phyloP scores from a whole-genome alignment of 345 rosid species.

The Eucalyptus globulus region DNA sequence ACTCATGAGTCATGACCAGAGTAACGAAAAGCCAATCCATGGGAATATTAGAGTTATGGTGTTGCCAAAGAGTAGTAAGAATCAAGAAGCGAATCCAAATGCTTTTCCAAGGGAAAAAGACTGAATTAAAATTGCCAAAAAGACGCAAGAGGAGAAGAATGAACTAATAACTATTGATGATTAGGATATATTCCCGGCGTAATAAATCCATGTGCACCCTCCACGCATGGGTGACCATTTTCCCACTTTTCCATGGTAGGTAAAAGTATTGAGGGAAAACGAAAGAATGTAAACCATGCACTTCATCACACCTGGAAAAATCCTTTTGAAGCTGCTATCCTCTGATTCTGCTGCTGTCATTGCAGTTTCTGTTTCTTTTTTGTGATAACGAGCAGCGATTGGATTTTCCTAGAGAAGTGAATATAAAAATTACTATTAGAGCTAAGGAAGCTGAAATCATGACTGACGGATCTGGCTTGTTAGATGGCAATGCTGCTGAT shows the following conservation, averaged over 20 bases:
- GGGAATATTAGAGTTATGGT: neutral
- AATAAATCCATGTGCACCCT: neutral
- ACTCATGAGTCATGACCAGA: neutral
- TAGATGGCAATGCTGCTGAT: slow-evolving; percentile 3
- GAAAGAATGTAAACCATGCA: neutral
- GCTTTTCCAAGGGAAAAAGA: neutral
- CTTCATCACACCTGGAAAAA: neutral
- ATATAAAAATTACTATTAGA: neutral
- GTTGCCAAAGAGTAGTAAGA: neutral
- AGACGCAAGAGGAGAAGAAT: neutral
- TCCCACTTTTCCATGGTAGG: neutral
- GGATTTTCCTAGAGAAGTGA: neutral
- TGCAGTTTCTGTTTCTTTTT: neutral
- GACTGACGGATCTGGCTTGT: slow-evolving; percentile 13
- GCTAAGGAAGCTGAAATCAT: slow-evolving; percentile 12
- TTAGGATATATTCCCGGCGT: neutral
- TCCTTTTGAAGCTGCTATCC: neutral
- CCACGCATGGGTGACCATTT: neutral
- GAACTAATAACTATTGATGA: neutral
- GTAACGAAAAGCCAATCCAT: neutral
- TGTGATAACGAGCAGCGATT: neutral
- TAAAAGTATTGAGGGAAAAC: neutral
- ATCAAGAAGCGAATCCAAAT: neutral
- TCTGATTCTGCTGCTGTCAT: neutral
- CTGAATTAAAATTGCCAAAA: neutral